Evolutionary conservation across 139 green algal genomes (phyloP), one percentile per base, ranked within the genome.

Genomic region (Chlorella sp.): DNA sequence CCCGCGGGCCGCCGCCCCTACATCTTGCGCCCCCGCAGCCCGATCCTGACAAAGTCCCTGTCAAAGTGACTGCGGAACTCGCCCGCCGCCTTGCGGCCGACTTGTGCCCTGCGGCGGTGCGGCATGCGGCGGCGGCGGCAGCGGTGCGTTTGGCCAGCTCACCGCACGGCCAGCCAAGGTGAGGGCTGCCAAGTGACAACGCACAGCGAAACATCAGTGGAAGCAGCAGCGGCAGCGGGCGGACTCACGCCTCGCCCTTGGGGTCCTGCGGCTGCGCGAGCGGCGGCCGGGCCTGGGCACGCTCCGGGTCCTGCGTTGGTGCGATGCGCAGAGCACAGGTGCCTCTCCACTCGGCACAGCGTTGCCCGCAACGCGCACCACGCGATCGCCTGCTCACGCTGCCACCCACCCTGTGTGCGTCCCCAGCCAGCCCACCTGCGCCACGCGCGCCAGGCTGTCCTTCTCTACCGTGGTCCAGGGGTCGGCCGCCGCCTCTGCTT

Each of bases 11-110:
- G n/a, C n/a, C n/a, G n/a, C n/a, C n/a, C n/a, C n/a, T n/a, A n/a
- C n/a, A n/a, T n/a, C n/a, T n/a, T 63, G 27, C 27, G 8, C 21
- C 61, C 61, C 31, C 76, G 38, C 66, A 82, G 61, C n/a, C 76
- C 76, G 23, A 82, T 82, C 17, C 61, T 15, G 8, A 64, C 19
- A 4, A 33, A 82, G 61, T 82, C 76, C 8, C 77, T 74, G 69
- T 82, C 67, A 25, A 71, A 71, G 0, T 29, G 19, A 6, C 21
- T 3, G 3, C 4, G 5, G n/a, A 70, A 82, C 25, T 55, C 64
- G 40, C 76, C 76, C 9, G 50, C 40, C 3, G 67, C 65, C 41
- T 82, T 82, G 60, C 69, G 60, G 40, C 76, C 76, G 27, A 75
- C 60, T 29, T 76, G 68, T 25, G 67, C 67, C 67, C 67, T 74